Evolutionary conservation across 768 basidiomycete species (phyloP).

Genomic region (Arthromyces matolae): DNA sequence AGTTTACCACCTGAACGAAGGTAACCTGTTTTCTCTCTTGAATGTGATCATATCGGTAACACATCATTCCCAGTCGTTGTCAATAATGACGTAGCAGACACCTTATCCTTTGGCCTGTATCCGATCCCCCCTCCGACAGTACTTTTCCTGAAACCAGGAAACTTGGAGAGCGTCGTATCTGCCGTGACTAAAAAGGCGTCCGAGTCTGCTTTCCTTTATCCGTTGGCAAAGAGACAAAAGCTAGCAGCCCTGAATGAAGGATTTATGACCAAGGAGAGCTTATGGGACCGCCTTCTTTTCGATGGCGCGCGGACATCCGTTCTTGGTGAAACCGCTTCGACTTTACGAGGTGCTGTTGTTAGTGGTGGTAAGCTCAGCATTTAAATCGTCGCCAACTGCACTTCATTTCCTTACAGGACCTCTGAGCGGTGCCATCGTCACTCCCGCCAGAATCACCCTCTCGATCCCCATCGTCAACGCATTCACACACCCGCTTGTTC

Average conservation of each 20-base stretch:
- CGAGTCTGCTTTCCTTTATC: slow-evolving; percentile 49
- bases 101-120: slow-evolving; percentile 43
- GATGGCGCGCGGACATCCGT: slow-evolving; percentile 58
- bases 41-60: background rate
- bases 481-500: slow-evolving; percentile 56
- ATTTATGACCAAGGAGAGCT: slow-evolving; percentile 68
- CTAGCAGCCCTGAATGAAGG: slow-evolving; percentile 64
- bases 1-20: slow-evolving; percentile 41
- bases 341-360: slow-evolving; percentile 65
- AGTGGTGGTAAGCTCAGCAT: slow-evolving; percentile 55
- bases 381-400: background rate
- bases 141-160: slow-evolving; percentile 65
- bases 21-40: slow-evolving; percentile 28
- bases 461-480: slow-evolving; percentile 73
- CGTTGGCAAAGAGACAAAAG: slow-evolving; percentile 79
- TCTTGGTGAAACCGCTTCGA: slow-evolving; percentile 56
- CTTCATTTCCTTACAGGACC: slow-evolving; percentile 35
- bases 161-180: slow-evolving; percentile 52
- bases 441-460: slow-evolving; percentile 67
- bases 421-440: slow-evolving; percentile 46
- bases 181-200: slow-evolving; percentile 53
- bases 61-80: slow-evolving; percentile 12
- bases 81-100: slow-evolving; percentile 40
- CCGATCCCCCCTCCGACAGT: slow-evolving; percentile 75
- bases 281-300: slow-evolving; percentile 84